Conservation (phyloP, 169 alveolate genomes). For the Babesia caballi region DNA sequence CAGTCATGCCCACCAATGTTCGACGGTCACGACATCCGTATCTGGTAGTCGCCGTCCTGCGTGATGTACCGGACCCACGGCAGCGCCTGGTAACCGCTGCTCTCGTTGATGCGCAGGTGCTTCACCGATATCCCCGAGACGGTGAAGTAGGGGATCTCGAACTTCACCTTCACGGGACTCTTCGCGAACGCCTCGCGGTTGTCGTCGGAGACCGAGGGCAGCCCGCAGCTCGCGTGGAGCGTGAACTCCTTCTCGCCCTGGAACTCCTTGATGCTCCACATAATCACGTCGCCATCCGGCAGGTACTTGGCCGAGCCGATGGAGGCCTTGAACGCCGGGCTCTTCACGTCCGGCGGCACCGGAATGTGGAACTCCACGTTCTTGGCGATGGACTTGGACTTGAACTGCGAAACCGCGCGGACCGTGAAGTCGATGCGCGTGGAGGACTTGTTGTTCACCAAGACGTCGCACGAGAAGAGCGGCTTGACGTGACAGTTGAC, state of each 20-base stretch:
- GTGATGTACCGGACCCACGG: constrained; percentile 99
- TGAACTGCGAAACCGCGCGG: constrained; percentile 89
- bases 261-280: constrained; percentile 96
- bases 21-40: constrained; percentile 92
- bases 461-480: constrained; percentile 93
- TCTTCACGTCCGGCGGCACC: constrained; percentile 98
- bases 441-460: constrained; percentile 86
- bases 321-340: constrained; percentile 92
- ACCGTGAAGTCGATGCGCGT: constrained; percentile 92
- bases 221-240: constrained; percentile 94
- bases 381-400: constrained; percentile 92
- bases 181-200: constrained; percentile 88
- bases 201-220: constrained; percentile 93
- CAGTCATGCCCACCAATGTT: too few species aligned
- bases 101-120: constrained; percentile 96
- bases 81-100: constrained; percentile 95
- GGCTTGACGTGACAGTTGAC: constrained; percentile 94
- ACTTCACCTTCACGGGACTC: constrained; percentile 93
- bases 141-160: constrained; percentile 99
- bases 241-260: constrained; percentile 97
- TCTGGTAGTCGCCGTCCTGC: constrained; percentile 98
- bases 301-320: constrained; percentile 94
- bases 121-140: constrained; percentile 98
- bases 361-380: constrained; percentile 96
- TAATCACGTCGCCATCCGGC: constrained; percentile 93